Evolutionary conservation across 306 rosid genomes (phyloP), one percentile per base, ranked within the genome.

Genomic region (Boehmeria nivea): DNA sequence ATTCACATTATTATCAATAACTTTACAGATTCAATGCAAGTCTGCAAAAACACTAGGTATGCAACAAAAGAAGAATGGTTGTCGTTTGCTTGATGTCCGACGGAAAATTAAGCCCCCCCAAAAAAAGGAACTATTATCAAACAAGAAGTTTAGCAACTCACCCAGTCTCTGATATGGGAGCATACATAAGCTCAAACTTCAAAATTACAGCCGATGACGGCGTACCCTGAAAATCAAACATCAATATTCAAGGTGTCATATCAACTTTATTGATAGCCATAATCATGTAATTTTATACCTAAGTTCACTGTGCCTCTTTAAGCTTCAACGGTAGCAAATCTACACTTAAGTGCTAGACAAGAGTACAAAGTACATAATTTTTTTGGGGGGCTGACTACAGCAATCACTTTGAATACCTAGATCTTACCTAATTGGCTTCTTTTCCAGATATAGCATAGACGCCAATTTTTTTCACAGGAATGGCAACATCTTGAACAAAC

Each of bases 121-220:
- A 33, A 33, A 33, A 33, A 33, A 33, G 38, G 28, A 47, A 54
- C 54, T 43, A 61, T 31, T 45, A 59, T 69, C 28, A 53, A 56
- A 44, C 24, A 22, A 1, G 39, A 20, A 63, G 16, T 42, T 25
- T 59, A 23, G 62, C 56, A 64, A 75, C 85, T 69, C 80, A 91
- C 99, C 85, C 86, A 54, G 76, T 65, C 66, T 65, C 87, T 33
- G 49, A 59, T 57, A 64, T 38, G 34, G 96, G 78, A 47, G 93
- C 87, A 81, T 80, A 83, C 77, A 84, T 57, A 60, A 91, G 95
- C 82, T 91, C 99, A 75, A 91, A 87, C 78, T 87, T 91, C 78
- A 91, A 65, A 78, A 91, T 71, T 68, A 81, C 82, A 15, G 93
- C 82, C 64, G 84, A 71, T 50, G 73, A 71, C 28, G 85, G 51